phyloP scores from a whole-genome alignment of 129 eudicot species.

The Pittosporum tobira region DNA sequence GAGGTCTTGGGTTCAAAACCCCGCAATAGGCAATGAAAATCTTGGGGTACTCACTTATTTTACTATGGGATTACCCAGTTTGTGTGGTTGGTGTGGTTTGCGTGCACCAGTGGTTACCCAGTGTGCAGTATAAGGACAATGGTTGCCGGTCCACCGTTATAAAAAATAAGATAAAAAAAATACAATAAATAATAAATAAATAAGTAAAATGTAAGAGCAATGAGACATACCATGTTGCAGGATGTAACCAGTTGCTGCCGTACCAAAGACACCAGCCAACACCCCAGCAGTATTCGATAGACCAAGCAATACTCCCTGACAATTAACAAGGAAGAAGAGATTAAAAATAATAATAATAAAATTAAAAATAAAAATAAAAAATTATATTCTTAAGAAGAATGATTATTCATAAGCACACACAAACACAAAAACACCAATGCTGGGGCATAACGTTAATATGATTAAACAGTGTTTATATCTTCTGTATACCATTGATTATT shows the following conservation, averaged over 20 bases:
- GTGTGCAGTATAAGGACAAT: no score
- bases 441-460: neutral
- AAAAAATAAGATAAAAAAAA: no score
- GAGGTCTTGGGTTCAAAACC: no score
- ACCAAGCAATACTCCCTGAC: conserved; percentile 82
- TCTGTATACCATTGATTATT: neutral
- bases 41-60: no score
- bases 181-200: no score
- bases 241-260: conserved; percentile 97
- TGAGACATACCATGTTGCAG: conserved; percentile 73
- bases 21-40: no score
- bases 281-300: conserved; percentile 96
- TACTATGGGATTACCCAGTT: no score
- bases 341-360: no score
- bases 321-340: neutral
- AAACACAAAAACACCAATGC: neutral
- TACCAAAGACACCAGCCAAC: conserved; percentile 90
- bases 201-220: neutral
- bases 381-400: neutral
- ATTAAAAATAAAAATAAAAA: no score
- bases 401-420: neutral
- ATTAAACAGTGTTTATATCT: neutral
- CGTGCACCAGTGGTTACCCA: no score
- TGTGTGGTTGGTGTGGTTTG: no score
- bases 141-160: no score